Percentiles rank a stretch among this genome's conserved stretches.
Conservation (phyloP, 2,329 filamentous ascomycete species). For the Thermothelomyces thermophilus region DNA sequence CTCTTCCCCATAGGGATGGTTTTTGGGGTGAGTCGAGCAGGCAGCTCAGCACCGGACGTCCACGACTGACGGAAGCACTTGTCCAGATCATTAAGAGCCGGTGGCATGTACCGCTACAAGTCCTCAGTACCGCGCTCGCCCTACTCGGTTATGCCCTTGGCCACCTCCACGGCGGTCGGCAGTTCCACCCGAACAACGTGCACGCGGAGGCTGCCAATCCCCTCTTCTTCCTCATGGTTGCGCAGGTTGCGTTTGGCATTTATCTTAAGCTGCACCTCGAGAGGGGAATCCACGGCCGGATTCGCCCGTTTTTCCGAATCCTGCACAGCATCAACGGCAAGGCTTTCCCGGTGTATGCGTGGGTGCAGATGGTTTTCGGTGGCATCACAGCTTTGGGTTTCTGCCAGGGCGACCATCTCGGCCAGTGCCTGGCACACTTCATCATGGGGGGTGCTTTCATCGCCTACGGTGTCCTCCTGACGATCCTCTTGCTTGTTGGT, state of each 20-base stretch:
- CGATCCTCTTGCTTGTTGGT: conserved; percentile 78
- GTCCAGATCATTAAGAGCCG: conserved; percentile 74
- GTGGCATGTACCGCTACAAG: conserved; percentile 91
- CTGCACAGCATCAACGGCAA: conserved; percentile 81
- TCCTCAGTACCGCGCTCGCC: conserved; percentile 65
- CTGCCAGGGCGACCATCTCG: conserved; percentile 83
- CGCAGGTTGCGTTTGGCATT: conserved; percentile 71
- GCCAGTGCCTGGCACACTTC: conserved; percentile 92
- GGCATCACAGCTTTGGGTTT: conserved; percentile 89
- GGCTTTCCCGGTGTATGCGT: conserved; percentile 74
- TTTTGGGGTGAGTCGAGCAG: conserved; percentile 59
- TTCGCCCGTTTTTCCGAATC: conserved; percentile 64
- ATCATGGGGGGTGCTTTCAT: conserved; percentile 99
- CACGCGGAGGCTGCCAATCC: conserved; percentile 75
- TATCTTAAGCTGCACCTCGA: conserved; percentile 89
- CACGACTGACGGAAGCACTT: not conserved
- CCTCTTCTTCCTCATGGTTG: conserved; percentile 71
- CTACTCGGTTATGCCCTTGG: conserved; percentile 85
- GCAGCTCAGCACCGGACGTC: not conserved
- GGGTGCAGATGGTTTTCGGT: conserved; percentile 94
- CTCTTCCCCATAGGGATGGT: conserved; percentile 96
- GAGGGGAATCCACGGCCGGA: conserved; percentile 70
- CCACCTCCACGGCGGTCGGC: conserved; percentile 80
- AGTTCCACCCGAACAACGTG: conserved; percentile 69
- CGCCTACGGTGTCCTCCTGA: conserved; percentile 82